Evolutionary conservation across 768 basidiomycete genomes (phyloP), one percentile per base, ranked within the genome.

Genomic region (Rhodotorula graminis): DNA sequence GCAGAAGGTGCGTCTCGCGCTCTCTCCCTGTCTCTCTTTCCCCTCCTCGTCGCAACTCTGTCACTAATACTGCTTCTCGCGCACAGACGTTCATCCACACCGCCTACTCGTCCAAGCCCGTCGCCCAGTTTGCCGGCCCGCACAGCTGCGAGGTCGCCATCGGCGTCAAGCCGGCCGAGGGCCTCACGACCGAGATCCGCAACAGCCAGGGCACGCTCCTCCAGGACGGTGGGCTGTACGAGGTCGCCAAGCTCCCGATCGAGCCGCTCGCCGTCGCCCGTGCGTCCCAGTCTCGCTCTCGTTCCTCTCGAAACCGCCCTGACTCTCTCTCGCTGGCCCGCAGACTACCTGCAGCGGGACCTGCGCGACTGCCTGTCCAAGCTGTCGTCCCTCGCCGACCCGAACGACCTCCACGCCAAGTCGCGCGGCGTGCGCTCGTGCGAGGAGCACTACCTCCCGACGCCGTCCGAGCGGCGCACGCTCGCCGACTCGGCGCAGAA

Each of bases 281-380:
- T 75, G 7, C 18, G 70, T 69, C 2, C 44, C 7, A 4, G 19
- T 5, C 21, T 16, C 4, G 8, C 57, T 19, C 33, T 11, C 29
- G 42, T 2, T 23, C 9, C 14, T 0, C 6, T n/a, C 56, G 6
- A 52, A 14, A 6, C 44, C 37, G 37, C 5, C 8, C 44, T 46
- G 44, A 46, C 25, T 40, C 3, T 9, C 25, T n/a, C 21, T 62
- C 15, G 19, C 49, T 21, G 14, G 31, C 16, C 37, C 33, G 14
- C 67, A 75, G 74, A 75, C 61, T 75, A 67, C 68, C 33, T 72
- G 31, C 74, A 72, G 42, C 74, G 74, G 10, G 70, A 75, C 50
- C 67, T 75, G 9, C 18, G 31, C 25, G 70, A 75, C 61, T 75
- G 70, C 52, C 50, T 69, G 52, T 57, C 62, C 16, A 71, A 75